Evolutionary conservation across 2,329 filamentous ascomycete species (phyloP).

Genomic region (Colletotrichum brevisporum): DNA sequence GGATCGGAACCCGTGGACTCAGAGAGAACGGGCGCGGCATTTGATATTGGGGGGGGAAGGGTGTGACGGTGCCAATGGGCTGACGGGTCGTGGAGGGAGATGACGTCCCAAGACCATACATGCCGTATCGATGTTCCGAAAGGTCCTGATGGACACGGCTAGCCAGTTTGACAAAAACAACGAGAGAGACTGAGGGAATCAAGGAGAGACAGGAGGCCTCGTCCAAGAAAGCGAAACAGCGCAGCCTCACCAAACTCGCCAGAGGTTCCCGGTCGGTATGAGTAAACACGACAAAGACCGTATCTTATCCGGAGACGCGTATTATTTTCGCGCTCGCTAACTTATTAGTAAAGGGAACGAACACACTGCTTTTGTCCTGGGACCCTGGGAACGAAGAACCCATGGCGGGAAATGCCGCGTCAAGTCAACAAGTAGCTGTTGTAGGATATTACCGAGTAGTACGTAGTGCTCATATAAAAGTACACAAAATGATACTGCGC

Average conservation of each 20-base stretch:
- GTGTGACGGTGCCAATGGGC: constrained; percentile 23
- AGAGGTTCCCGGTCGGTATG: neutral
- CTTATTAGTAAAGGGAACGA: constrained; percentile 19
- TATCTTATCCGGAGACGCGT: constrained; percentile 22
- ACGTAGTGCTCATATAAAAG: too few relatives aligned
- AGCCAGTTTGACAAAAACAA: neutral
- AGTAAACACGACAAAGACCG: neutral
- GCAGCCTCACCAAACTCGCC: neutral
- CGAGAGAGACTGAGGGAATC: neutral
- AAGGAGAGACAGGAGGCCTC: constrained; percentile 13
- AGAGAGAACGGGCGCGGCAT: constrained; percentile 16
- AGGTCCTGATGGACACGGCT: too few relatives aligned
- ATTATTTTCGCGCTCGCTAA: constrained; percentile 30
- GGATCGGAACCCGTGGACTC: constrained; percentile 32
- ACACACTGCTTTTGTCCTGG: constrained; percentile 10
- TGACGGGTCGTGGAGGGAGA: constrained; percentile 25
- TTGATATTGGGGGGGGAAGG: constrained; percentile 25
- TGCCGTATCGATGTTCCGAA: too few relatives aligned
- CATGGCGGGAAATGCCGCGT: constrained; percentile 25
- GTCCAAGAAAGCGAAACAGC: constrained; percentile 5
- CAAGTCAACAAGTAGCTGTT: too few relatives aligned
- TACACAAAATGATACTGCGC: too few relatives aligned
- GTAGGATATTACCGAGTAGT: too few relatives aligned
- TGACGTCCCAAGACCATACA: constrained; percentile 5
- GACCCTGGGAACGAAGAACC: neutral